These are phyloP conservation scores for Trichomonascus vanleenenianus DNA, from an alignment of 805 yeast species.

Conservation along the genomic window DNA sequence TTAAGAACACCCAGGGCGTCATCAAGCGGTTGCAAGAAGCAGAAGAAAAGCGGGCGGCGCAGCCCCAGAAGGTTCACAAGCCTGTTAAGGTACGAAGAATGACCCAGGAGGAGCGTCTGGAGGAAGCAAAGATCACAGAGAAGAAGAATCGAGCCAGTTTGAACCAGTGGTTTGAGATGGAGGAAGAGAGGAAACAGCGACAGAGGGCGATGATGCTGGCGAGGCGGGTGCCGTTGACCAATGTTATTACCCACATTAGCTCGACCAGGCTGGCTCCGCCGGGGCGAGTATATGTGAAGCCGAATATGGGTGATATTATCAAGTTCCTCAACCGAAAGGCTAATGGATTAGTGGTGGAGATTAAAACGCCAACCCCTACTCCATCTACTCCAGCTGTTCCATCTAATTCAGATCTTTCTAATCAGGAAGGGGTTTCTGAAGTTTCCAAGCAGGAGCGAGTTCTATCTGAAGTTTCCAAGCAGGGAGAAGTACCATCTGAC, in stretches of 20 bases:
- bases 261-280: constrained; percentile 51
- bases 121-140: constrained; percentile 87
- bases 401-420: background rate
- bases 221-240: constrained; percentile 50
- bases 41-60: constrained; percentile 44
- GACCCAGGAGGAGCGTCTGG: constrained; percentile 65
- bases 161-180: constrained; percentile 75
- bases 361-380: constrained; percentile 1
- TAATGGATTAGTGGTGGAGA: constrained; percentile 6
- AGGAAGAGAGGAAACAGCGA: constrained; percentile 65
- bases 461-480: no score
- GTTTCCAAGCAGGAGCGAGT: background rate
- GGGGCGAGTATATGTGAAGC: constrained; percentile 18
- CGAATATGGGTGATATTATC: constrained; percentile 11
- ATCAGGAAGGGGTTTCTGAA: background rate
- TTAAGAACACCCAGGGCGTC: constrained; percentile 68
- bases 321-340: constrained; percentile 1
- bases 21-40: constrained; percentile 62
- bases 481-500: no score
- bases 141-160: constrained; percentile 63
- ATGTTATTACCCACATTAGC: constrained; percentile 49
- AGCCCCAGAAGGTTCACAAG: background rate
- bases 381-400: background rate
- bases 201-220: constrained; percentile 68
- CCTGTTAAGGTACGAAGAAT: constrained; percentile 26